Percentiles rank a stretch among this genome's conserved stretches.
These are phyloP conservation scores for Platanthera zijinensis DNA, from an alignment of 106 monocot species.

Conservation along the genomic window DNA sequence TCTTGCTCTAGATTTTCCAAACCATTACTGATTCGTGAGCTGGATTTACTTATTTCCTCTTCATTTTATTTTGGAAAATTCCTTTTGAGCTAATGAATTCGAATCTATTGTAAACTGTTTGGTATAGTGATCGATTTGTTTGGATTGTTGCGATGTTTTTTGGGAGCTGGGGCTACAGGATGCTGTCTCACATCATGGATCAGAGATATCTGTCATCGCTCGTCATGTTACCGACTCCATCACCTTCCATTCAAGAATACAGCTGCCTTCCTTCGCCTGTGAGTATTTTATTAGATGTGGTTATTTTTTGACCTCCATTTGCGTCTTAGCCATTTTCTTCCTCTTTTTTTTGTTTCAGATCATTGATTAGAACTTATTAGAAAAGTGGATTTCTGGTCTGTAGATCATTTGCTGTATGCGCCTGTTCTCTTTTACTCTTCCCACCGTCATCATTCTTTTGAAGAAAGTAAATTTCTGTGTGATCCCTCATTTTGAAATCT, in stretches of 20 bases:
- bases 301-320: background rate
- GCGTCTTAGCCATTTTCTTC: background rate
- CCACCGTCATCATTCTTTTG: background rate
- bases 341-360: constrained; percentile 4
- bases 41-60: background rate
- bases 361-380: constrained; percentile 6
- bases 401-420: background rate
- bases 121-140: background rate
- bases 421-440: background rate
- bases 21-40: constrained; percentile 1
- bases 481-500: background rate
- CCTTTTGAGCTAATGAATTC: constrained; percentile 1
- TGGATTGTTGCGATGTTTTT: constrained; percentile 2
- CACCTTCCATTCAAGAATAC: constrained; percentile 34
- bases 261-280: constrained; percentile 27
- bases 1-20: background rate
- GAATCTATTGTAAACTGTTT: background rate
- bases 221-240: constrained; percentile 13
- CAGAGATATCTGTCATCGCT: constrained; percentile 22
- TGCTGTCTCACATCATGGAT: constrained; percentile 51
- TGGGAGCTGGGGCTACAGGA: constrained; percentile 12
- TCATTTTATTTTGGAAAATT: background rate
- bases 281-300: background rate
- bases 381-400: background rate
- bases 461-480: background rate